Evolutionary conservation across 2,329 filamentous ascomycete genomes (phyloP).

Genomic region (Annulohypoxylon truncatum): DNA sequence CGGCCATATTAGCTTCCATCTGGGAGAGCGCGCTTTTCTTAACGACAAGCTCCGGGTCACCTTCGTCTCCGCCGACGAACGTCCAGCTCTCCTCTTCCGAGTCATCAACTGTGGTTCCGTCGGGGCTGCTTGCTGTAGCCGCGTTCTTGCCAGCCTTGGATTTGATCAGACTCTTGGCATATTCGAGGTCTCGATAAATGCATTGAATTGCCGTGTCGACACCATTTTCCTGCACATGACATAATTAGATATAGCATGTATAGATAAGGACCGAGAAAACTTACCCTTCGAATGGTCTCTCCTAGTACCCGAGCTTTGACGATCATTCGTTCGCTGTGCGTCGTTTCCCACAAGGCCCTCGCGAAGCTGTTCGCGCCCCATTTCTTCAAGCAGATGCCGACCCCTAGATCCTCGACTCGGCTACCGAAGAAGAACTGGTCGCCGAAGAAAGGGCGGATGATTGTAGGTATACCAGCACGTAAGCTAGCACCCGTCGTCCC

Average conservation of each 20-base stretch:
- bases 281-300: conserved; percentile 86
- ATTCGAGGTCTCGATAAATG: conserved; percentile 95
- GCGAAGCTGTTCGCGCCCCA: conserved; percentile 89
- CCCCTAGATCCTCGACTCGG: conserved; percentile 90
- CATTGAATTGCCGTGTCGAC: conserved; percentile 91
- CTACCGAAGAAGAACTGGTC: conserved; percentile 97
- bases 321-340: conserved; percentile 91
- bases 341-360: conserved; percentile 89
- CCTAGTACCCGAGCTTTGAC: conserved; percentile 84
- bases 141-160: conserved; percentile 66
- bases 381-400: conserved; percentile 89
- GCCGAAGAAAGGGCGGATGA: conserved; percentile 96
- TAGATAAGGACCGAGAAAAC: conserved; percentile 46
- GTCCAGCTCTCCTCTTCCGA: conserved; percentile 89
- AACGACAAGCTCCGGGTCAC: conserved; percentile 48
- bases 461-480: conserved; percentile 89
- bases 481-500: conserved; percentile 95
- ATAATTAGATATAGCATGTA: conserved; percentile 33
- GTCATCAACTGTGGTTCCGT: conserved; percentile 54
- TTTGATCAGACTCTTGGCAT: conserved; percentile 85
- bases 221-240: conserved; percentile 77
- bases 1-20: conserved; percentile 40
- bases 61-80: conserved; percentile 73
- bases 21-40: conserved; percentile 47
- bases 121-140: conserved; percentile 49